Evolutionary conservation across 2,329 filamentous ascomycete species (phyloP), one percentile per base, ranked within the genome.

Genomic region (Hymenotorrendiella dingleyae): DNA sequence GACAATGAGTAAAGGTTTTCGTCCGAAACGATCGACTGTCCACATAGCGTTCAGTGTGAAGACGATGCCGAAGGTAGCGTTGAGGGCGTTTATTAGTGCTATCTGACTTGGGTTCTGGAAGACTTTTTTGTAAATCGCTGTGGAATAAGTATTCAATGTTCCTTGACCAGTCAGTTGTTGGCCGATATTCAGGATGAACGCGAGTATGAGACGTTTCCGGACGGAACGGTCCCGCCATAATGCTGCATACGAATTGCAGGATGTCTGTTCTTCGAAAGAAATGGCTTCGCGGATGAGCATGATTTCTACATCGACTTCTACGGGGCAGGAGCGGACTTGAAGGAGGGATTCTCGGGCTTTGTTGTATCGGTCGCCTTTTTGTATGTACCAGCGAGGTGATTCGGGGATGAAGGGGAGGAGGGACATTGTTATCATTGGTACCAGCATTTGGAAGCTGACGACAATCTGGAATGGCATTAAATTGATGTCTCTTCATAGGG

Each of bases 101-200:
- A 85, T 83, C 19, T 71, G 76, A 35, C 72, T 67, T 42, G 63
- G 66, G 42, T 63, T 70, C n/a, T 66, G 70, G 68, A 82, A 86
- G 19, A 85, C 74, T 60, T 82, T 80, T 64, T 83, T 76, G 68
- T 86, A 86, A 55, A 86, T 82, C 54, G 76, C 73, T 17, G 80
- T 83, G 20, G 75, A 81, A 69, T 86, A 86, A 3, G 74, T 74
- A 70, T 86, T 86, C 50, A 86, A 70, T 0, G 80, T 81, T 47
- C 82, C 82, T 62, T 86, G 82, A 16, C 82, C 82, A 4, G 81
- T 83, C 29, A 86, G 71, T 61, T 86, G 82, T 62, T 85, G 82
- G 34, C 82, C 82, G 34, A 80, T 71, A 58, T 86, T 86, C 62
- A 86, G 65, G 36, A 84, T 64, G 50, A 83, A 73, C 19, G 80